Evolutionary conservation across 1,139 yeast species (phyloP).

Genomic region (Ogataea hybrid): DNA sequence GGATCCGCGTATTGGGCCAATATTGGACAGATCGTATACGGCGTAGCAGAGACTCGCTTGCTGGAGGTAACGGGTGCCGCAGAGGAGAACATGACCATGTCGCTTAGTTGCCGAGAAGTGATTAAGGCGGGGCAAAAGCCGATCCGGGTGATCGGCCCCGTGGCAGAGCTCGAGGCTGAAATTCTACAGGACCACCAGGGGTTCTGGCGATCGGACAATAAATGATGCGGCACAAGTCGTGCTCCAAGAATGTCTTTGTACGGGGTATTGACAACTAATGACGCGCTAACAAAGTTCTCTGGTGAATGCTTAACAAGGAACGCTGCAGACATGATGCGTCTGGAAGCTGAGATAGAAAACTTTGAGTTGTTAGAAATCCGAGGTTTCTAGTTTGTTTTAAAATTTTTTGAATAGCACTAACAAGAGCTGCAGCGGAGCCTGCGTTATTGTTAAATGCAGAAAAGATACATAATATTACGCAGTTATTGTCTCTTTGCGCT

Average conservation of each 20-base stretch:
- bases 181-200: slow-evolving; percentile 24
- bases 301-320: neutral
- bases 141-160: slow-evolving; percentile 27
- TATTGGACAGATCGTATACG: slow-evolving; percentile 28
- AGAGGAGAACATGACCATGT: slow-evolving; percentile 28
- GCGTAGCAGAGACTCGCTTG: slow-evolving; percentile 21
- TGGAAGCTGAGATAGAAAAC: neutral
- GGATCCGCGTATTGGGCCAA: slow-evolving; percentile 31
- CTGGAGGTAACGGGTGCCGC: slow-evolving; percentile 25
- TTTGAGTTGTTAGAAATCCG: neutral
- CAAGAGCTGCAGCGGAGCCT: neutral
- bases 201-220: slow-evolving; percentile 21
- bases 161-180: slow-evolving; percentile 20
- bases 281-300: neutral
- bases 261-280: neutral
- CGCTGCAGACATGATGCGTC: neutral
- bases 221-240: neutral
- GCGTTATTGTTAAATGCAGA: neutral
- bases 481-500: neutral
- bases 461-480: neutral
- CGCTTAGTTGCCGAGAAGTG: slow-evolving; percentile 22
- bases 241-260: neutral
- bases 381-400: neutral
- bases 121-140: slow-evolving; percentile 26
- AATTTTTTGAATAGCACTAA: neutral